A percentile compares a stretch with the other conserved stretches of the same genome.
phyloP scores from a whole-genome alignment of 148 eudicot species.

The Dysphania ambrosioides region DNA sequence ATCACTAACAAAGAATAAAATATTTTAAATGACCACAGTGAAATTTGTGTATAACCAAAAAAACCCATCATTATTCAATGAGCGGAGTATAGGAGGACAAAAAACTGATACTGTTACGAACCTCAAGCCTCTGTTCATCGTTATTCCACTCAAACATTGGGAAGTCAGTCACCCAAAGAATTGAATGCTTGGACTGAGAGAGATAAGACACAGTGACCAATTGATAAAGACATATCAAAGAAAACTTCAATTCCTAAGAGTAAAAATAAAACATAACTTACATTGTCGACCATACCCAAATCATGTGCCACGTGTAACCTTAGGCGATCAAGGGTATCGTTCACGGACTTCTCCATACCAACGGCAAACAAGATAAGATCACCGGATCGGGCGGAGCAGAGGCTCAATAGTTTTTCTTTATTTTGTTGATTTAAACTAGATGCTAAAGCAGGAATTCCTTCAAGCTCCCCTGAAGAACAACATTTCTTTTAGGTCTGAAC shows the following conservation, averaged over 20 bases:
- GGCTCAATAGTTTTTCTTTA: constrained; percentile 48
- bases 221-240: background rate
- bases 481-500: constrained; percentile 3
- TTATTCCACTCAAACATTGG: constrained; percentile 99
- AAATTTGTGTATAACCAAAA: background rate
- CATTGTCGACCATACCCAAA: constrained; percentile 74
- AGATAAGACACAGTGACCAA: constrained; percentile 7
- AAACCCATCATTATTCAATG: background rate
- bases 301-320: constrained; percentile 67
- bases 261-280: constrained; percentile 34
- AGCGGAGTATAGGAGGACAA: background rate
- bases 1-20: background rate
- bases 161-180: constrained; percentile 93
- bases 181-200: constrained; percentile 70
- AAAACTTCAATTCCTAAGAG: constrained; percentile 12
- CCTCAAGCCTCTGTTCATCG: constrained; percentile 88
- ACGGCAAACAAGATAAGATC: constrained; percentile 89
- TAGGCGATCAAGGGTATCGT: constrained; percentile 77
- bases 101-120: constrained; percentile 28
- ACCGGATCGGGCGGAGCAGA: constrained; percentile 59
- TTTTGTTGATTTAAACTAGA: constrained; percentile 54
- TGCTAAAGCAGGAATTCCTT: constrained; percentile 76
- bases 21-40: too few species aligned
- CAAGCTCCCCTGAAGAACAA: constrained; percentile 55
- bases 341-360: constrained; percentile 64